phyloP scores from a whole-genome alignment of 176 grass and related monocot genomes.

The Ampelocalamus luodianensis region DNA sequence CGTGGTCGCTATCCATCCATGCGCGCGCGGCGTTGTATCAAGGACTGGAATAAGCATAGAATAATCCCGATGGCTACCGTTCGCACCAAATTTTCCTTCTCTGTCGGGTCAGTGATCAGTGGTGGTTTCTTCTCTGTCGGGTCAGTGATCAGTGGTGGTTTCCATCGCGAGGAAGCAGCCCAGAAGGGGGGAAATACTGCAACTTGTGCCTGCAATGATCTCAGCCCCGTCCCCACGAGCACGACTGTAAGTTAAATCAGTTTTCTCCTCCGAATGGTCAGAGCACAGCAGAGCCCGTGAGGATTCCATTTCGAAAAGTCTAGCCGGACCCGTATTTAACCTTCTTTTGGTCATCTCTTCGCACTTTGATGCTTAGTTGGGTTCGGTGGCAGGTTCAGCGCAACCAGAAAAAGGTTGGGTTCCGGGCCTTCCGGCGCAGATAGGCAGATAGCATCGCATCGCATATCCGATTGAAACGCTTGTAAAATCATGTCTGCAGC shows the following conservation, averaged over 20 bases:
- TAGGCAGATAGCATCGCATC: neutral
- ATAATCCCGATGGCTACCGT: neutral
- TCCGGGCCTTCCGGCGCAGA: neutral
- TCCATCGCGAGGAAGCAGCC: conserved; percentile 45
- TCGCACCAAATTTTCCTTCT: neutral
- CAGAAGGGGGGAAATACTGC: conserved; percentile 1
- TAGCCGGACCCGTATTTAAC: neutral
- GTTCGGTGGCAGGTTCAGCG: conserved; percentile 31
- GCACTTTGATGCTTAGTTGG: neutral
- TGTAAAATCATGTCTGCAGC: no score
- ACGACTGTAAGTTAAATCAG: neutral
- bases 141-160: conserved; percentile 8
- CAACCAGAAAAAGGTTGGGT: neutral
- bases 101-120: neutral
- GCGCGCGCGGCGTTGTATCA: neutral
- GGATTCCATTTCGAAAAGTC: conserved; percentile 21
- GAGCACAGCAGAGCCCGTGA: conserved; percentile 56
- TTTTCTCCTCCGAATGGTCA: conserved; percentile 24
- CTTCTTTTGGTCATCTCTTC: neutral
- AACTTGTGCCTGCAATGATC: neutral
- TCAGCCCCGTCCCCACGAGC: neutral
- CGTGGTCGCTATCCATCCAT: neutral
- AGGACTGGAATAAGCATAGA: neutral
- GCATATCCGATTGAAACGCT: neutral
- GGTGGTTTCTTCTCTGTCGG: conserved; percentile 15